Conservation (phyloP, 1,284 basidiomycete genomes). For the Heterobasidion annosum region DNA sequence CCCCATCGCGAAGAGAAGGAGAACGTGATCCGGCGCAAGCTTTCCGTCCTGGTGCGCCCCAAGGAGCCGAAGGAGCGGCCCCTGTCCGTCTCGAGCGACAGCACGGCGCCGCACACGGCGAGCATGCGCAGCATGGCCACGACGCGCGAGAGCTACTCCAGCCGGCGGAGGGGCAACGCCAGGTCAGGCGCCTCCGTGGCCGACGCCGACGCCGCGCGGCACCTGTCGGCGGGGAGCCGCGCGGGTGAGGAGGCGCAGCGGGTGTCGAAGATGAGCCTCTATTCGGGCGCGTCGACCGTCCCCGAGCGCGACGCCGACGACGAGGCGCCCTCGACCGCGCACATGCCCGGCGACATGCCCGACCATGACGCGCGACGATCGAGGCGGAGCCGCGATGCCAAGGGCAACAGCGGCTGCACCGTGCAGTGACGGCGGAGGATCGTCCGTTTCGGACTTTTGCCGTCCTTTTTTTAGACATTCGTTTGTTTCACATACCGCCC, state of each 20-base stretch:
- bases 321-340: not conserved
- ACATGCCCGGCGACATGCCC: not conserved
- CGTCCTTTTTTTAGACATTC: too few species aligned
- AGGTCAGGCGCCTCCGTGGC: not conserved
- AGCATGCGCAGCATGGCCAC: conserved; percentile 28
- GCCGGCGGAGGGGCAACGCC: conserved; percentile 4
- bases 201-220: not conserved
- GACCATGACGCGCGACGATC: conserved; percentile 1
- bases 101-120: conserved; percentile 18
- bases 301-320: not conserved
- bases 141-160: conserved; percentile 21
- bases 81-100: conserved; percentile 23
- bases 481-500: too few species aligned
- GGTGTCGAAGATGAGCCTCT: conserved; percentile 2
- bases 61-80: conserved; percentile 17
- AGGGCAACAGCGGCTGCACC: conserved; percentile 4
- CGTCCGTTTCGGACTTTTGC: not conserved
- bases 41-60: conserved; percentile 20
- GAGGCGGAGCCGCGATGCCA: conserved; percentile 5
- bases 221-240: not conserved
- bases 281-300: conserved; percentile 6
- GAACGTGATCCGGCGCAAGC: conserved; percentile 18
- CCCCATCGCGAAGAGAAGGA: conserved; percentile 4
- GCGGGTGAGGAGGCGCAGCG: not conserved
- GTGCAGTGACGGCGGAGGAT: conserved; percentile 7